Conservation (phyloP, 345 rosid species). For the Arabis alpina region DNA sequence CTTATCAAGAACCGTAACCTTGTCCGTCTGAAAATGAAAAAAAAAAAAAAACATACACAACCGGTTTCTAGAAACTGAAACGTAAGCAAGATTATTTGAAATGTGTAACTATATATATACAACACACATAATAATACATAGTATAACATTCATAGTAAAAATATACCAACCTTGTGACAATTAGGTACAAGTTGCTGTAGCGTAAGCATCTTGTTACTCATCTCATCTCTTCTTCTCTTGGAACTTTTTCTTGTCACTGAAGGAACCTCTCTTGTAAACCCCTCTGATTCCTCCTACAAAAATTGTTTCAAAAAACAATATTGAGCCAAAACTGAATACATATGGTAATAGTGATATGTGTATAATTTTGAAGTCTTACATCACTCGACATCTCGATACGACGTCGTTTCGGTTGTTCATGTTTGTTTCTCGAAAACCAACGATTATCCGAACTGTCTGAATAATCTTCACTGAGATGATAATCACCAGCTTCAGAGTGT, state of each 20-base stretch:
- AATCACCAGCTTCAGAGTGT: conserved; percentile 60
- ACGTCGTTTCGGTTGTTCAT: conserved; percentile 17
- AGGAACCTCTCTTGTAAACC: conserved; percentile 41
- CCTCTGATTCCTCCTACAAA: conserved; percentile 31
- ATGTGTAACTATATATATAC: background rate
- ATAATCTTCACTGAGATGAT: conserved; percentile 1
- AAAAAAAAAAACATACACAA: background rate
- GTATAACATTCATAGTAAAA: background rate
- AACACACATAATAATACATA: background rate
- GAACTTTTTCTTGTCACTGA: conserved; percentile 27
- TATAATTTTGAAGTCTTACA: conserved; percentile 20
- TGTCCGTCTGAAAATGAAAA: conserved; percentile 58
- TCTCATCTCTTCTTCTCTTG: conserved; percentile 62
- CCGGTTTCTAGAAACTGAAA: background rate
- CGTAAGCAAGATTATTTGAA: conserved; percentile 5
- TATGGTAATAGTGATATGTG: background rate
- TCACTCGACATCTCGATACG: conserved; percentile 22
- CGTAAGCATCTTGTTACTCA: conserved; percentile 69
- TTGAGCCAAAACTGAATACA: background rate
- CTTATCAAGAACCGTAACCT: conserved; percentile 68
- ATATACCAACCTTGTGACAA: conserved; percentile 58
- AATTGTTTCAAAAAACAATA: background rate
- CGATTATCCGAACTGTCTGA: conserved; percentile 25
- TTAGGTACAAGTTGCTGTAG: conserved; percentile 74
- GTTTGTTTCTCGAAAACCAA: conserved; percentile 32